Conservation (phyloP, 2,329 filamentous ascomycete genomes). For the Colletotrichum limetticola region DNA sequence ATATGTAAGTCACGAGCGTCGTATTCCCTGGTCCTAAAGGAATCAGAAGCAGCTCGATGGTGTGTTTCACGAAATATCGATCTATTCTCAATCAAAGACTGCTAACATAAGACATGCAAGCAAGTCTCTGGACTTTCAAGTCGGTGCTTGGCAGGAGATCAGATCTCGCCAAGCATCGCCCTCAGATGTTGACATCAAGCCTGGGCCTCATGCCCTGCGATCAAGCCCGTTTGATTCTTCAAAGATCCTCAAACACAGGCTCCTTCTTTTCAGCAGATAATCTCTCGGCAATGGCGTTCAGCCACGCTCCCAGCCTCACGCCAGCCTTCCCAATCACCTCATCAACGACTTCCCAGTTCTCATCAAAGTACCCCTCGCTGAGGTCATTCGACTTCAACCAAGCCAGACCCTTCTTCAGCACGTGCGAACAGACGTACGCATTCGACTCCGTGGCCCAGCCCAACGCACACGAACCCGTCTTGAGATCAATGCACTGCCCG, state of each 20-base stretch:
- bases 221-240: background rate
- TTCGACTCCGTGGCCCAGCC: slow-evolving; percentile 32
- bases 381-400: slow-evolving; percentile 26
- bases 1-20: background rate
- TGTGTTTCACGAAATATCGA: background rate
- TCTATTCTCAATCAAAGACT: background rate
- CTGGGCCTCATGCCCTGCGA: background rate
- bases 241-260: slow-evolving; percentile 21
- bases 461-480: slow-evolving; percentile 1
- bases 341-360: slow-evolving; percentile 33
- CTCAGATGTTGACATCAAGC: background rate
- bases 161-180: background rate
- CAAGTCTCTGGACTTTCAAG: background rate
- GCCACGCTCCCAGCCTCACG: slow-evolving; percentile 30
- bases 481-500: slow-evolving; percentile 28
- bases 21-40: background rate
- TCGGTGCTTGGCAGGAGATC: slow-evolving; percentile 1
- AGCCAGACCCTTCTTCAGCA: slow-evolving; percentile 14
- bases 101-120: too few species aligned
- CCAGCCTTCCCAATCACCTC: slow-evolving; percentile 29
- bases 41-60: background rate
- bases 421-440: slow-evolving; percentile 29
- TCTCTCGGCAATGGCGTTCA: slow-evolving; percentile 30
- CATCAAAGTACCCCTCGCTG: slow-evolving; percentile 32
- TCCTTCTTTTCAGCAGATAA: background rate